These are phyloP conservation scores for Naegleria fowleri DNA, from an alignment of 208 protist genomes.

Conservation along the genomic window DNA sequence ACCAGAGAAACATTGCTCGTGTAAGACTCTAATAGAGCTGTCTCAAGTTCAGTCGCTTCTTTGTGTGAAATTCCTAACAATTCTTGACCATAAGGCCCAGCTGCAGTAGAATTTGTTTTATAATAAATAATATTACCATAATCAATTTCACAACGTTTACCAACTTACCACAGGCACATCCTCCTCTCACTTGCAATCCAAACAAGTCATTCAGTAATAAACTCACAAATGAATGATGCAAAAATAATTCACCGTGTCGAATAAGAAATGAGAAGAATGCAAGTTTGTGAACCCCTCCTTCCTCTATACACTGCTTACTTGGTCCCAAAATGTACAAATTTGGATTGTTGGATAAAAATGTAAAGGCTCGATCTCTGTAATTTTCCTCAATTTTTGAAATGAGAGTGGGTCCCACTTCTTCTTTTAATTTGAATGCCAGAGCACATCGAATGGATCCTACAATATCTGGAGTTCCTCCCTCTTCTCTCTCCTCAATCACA, in stretches of 20 bases:
- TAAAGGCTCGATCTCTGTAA: neutral
- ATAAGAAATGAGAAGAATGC: conserved; percentile 48
- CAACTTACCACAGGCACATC: conserved; percentile 70
- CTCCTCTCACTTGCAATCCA: conserved; percentile 59
- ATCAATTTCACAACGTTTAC: conserved; percentile 71
- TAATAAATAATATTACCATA: no score
- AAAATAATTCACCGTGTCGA: conserved; percentile 33
- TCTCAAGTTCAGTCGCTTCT: neutral
- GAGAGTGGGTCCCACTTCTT: neutral
- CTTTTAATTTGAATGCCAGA: conserved; percentile 52
- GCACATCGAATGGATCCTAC: conserved; percentile 54
- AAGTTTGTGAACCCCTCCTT: conserved; percentile 11
- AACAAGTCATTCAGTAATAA: conserved; percentile 73
- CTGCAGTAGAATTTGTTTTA: no score
- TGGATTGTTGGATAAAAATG: neutral
- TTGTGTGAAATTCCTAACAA: neutral
- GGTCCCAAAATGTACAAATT: conserved; percentile 23
- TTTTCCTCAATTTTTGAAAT: conserved; percentile 34
- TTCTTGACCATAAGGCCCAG: neutral
- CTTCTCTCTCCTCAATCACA: conserved; percentile 56
- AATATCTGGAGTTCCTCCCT: conserved; percentile 65
- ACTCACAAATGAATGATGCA: conserved; percentile 68
- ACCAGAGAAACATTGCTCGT: conserved; percentile 21
- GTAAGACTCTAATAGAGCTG: neutral
- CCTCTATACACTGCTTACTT: neutral